Evolutionary conservation across 768 basidiomycete species (phyloP), one percentile per base, ranked within the genome.

Genomic region (Russula olivacea): DNA sequence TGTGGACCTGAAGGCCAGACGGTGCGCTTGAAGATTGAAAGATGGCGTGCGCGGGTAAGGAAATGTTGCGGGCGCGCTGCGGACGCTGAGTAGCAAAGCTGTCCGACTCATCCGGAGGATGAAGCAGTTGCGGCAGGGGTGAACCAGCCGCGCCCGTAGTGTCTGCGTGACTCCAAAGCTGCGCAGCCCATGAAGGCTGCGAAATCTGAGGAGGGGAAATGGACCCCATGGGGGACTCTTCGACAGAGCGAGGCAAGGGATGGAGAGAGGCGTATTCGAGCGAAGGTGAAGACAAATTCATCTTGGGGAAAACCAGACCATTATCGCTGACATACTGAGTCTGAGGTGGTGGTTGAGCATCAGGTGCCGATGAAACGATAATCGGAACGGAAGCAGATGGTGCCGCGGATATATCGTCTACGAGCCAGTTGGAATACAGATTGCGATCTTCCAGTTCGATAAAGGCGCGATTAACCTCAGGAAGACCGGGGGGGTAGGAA

Each of bases 11-110:
- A 8, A 77, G 73, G 60, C 77, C 74, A 56, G 85, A 78, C 21
- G 89, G 89, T 0, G 89, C 89, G 66, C 87, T 88, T 11, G 87
- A 81, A 12, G 88, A 86, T 58, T 83, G 83, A 76, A 91, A 88
- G 58, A 85, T 74, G 41, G 82, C 80, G 19, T 77, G 75, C 34
- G 83, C 75, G n/a, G 83, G 72, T 70, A 69, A 81, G 75, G 68
- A 80, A 74, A 69, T 79, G 9, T 70, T 72, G 61, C 74, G 71
- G 49, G 70, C 73, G 36, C 73, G 74, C 21, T 72, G 73, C 58
- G 73, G 79, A 21, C 74, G 72, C 68, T 75, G 77, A 47, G 76
- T 75, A 41, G 77, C 73, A 69, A 76, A 77, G 61, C 73, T 74
- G 65, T 77, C 78, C 50, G 78, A 54, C 60, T 74, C 70, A 68